Evolutionary conservation across 1,284 basidiomycete genomes (phyloP), one percentile per base, ranked within the genome.

Genomic region (Naganishia sp.): DNA sequence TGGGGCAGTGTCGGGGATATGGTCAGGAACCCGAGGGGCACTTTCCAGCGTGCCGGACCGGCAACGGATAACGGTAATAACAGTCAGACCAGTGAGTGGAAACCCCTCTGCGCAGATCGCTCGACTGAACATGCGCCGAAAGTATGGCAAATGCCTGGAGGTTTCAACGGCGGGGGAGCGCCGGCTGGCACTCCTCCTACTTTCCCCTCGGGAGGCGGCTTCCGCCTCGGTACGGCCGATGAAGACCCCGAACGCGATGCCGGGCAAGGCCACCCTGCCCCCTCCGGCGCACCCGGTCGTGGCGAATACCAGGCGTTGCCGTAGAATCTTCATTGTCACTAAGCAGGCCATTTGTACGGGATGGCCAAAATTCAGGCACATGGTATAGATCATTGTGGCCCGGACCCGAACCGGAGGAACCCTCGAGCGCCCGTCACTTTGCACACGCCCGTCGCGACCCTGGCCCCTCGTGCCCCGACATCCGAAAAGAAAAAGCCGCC

Each of bases 131-230:
- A 18, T 43, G n/a, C 18, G 3, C 21, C 13, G 21, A 49, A 33
- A 66, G 64, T 66, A 49, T 66, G 56, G 49, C 48, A 57, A 21
- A 66, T 66, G 64, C 64, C 65, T n/a, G 65, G 57, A 33, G 53
- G 21, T 3, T 57, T 61, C 52, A 46, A 44, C 13, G 56, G 55
- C 5, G 50, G 52, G 6, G 31, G 59, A 43, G 55, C 46, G 23
- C 48, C 23, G 46, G 28, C 15, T 9, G 43, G 60, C n/a, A 53
- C 56, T 16, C 15, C 48, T 5, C 55, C 44, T 0, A 42, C n/a
- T 15, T 66, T 66, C 53, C 59, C 65, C 18, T 57, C 57, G 1
- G 43, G 48, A 2, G 60, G 59, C 4, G 65, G 65, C 16, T 66
- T 66, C 57, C 61, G 57, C 13, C 23, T 66, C 45, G 65, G 65